A percentile compares a stretch with the other conserved stretches of the same genome.
Evolutionary conservation across 306 rosid species (phyloP).

Genomic region (Inga leiocalycina): DNA sequence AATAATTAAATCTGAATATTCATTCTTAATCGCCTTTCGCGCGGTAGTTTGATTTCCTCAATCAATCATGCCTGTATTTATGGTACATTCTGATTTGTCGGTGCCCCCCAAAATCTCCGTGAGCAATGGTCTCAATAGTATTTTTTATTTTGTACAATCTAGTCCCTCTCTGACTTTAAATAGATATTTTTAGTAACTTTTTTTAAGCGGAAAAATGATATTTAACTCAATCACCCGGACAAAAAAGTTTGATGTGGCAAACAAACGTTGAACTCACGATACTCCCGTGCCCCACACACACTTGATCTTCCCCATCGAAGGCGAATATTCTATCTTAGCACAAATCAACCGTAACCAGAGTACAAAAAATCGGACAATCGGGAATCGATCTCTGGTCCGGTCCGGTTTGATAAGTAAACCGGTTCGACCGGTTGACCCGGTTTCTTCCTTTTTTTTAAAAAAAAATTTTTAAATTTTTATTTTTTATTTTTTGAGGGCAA

Average conservation of each 20-base stretch:
- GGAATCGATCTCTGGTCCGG: too few relatives aligned
- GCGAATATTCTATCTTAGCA: background rate
- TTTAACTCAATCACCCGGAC: background rate
- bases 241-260: background rate
- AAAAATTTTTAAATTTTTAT: too few relatives aligned
- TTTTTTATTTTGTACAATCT: too few relatives aligned
- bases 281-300: background rate
- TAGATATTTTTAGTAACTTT: background rate
- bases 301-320: background rate
- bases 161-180: background rate
- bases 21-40: background rate
- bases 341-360: conserved; percentile 14
- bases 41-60: background rate
- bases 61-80: background rate
- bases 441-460: too few relatives aligned
- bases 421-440: too few relatives aligned
- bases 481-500: too few relatives aligned
- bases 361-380: too few relatives aligned
- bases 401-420: too few relatives aligned
- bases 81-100: background rate
- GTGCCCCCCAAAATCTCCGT: background rate
- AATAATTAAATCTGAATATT: background rate
- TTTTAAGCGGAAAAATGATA: background rate
- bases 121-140: background rate
- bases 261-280: background rate